phyloP scores from a whole-genome alignment of 768 basidiomycete species.

The Suillus bovinus region DNA sequence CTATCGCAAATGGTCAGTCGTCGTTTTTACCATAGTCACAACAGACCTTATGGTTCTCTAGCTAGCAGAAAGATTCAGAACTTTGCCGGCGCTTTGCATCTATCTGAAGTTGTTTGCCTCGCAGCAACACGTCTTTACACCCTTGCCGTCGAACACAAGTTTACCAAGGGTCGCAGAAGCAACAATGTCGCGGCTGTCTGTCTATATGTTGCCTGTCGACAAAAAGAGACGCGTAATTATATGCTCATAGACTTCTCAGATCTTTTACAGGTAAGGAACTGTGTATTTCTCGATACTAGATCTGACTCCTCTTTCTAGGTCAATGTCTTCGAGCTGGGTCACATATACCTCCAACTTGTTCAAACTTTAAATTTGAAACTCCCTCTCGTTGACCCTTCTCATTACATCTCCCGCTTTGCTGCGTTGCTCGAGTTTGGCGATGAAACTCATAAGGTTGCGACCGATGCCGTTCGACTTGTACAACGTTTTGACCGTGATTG shows the following conservation, averaged over 20 bases:
- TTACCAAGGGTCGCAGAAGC: conserved; percentile 90
- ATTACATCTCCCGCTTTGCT: conserved; percentile 95
- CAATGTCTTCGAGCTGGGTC: conserved; percentile 96
- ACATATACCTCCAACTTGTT: conserved; percentile 93
- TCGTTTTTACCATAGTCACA: background rate
- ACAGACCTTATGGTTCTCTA: conserved; percentile 28
- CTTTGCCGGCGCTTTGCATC: conserved; percentile 72
- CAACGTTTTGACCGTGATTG: conserved; percentile 95
- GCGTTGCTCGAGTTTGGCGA: conserved; percentile 95
- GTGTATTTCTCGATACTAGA: background rate
- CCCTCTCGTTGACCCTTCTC: conserved; percentile 91
- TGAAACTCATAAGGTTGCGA: conserved; percentile 87
- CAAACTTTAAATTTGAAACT: conserved; percentile 82
- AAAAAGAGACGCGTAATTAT: conserved; percentile 87
- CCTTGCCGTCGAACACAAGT: conserved; percentile 91
- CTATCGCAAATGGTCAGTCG: conserved; percentile 78
- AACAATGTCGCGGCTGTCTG: conserved; percentile 95
- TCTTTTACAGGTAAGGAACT: conserved; percentile 66
- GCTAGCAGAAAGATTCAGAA: conserved; percentile 83
- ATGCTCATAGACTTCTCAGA: conserved; percentile 99
- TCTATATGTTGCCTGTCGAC: conserved; percentile 89
- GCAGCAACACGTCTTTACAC: conserved; percentile 88
- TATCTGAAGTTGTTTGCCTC: conserved; percentile 79
- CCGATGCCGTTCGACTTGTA: conserved; percentile 92
- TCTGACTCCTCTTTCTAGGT: conserved; percentile 51